A percentile compares a stretch with the other conserved stretches of the same genome.
phyloP scores from a whole-genome alignment of 2,329 filamentous ascomycete species.

The Trichoderma breve region DNA sequence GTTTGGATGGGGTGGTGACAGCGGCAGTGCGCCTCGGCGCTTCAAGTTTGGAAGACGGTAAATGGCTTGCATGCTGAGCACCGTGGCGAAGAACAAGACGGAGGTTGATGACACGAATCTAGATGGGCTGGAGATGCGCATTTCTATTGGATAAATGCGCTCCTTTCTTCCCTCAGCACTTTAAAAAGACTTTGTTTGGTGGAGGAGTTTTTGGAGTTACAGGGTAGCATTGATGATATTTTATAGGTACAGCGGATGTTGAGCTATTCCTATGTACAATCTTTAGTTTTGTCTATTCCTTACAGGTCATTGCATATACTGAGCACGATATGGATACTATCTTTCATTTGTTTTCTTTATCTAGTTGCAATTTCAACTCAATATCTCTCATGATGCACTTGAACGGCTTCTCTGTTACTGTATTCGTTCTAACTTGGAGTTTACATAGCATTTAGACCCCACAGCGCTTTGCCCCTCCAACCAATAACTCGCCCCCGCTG shows the following conservation, averaged over 20 bases:
- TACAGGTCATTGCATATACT: not conserved
- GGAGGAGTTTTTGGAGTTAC: not conserved
- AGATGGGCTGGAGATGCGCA: not conserved
- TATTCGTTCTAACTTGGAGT: not conserved
- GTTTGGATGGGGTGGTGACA: slow-evolving; percentile 33
- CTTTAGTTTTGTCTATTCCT: not conserved
- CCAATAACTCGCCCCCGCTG: not conserved
- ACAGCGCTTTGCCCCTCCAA: not conserved
- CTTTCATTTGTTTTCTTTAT: not conserved
- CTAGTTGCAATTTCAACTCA: not conserved
- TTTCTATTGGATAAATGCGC: not conserved
- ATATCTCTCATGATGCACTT: not conserved
- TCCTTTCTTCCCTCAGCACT: not conserved
- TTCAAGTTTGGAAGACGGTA: slow-evolving; percentile 10
- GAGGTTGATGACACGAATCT: not conserved
- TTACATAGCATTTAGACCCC: not conserved
- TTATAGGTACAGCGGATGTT: not conserved
- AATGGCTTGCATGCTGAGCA: not conserved
- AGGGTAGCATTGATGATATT: slow-evolving; percentile 7
- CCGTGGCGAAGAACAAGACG: not conserved
- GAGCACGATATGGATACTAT: not conserved
- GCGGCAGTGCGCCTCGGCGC: not conserved
- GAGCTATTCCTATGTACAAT: slow-evolving; percentile 6
- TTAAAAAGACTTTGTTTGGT: not conserved
- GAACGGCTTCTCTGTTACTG: too few species aligned